phyloP scores from a whole-genome alignment of 306 rosid genomes.

The Gastrolobium villosum region DNA sequence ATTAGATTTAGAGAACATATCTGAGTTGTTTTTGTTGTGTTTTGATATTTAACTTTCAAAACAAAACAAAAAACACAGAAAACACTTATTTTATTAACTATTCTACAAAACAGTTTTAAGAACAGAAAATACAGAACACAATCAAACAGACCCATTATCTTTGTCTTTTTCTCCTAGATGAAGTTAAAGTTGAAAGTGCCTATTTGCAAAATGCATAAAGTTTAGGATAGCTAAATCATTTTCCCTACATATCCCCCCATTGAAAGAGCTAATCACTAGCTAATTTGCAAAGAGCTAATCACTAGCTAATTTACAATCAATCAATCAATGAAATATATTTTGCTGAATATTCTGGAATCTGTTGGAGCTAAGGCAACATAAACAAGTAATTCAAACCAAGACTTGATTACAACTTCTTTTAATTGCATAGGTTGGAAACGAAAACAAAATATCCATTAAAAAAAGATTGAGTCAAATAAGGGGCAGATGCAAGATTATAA shows the following conservation, averaged over 20 bases:
- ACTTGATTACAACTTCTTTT: conserved; percentile 13
- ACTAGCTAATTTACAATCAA: neutral
- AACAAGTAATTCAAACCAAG: conserved; percentile 40
- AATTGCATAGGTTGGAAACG: neutral
- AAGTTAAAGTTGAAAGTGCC: no score
- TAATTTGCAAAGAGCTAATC: neutral
- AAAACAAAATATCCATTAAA: neutral
- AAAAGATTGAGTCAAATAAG: neutral
- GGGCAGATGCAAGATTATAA: neutral
- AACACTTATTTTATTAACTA: no score
- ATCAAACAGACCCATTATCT: no score
- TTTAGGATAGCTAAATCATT: no score
- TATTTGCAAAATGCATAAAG: no score
- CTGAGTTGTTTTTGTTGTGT: no score
- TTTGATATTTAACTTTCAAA: no score
- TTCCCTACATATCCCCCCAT: neutral
- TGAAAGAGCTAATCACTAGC: neutral
- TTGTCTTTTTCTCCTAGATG: no score
- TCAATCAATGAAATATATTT: conserved; percentile 33
- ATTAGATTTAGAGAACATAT: no score
- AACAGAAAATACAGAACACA: no score
- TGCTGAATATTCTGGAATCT: conserved; percentile 13
- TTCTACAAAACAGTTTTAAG: no score
- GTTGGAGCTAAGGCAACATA: conserved; percentile 24
- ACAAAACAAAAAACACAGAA: no score